Evolutionary conservation across 768 basidiomycete species (phyloP), one percentile per base, ranked within the genome.

Genomic region (Strobilomyces dryophilus): DNA sequence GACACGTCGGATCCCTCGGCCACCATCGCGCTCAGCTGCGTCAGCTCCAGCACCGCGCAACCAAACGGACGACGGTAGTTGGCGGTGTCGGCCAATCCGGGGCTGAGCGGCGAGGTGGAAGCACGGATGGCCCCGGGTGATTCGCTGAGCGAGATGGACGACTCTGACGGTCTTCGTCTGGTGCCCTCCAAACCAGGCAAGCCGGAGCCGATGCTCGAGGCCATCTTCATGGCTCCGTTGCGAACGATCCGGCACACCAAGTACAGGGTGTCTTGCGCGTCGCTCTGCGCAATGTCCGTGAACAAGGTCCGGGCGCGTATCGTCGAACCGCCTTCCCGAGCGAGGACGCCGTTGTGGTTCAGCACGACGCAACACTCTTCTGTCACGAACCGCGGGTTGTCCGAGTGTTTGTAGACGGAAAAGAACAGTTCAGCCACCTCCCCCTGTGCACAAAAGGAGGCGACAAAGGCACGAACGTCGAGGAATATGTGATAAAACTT

Each of bases 371-470:
- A 94, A 61, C 87, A 95, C 11, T 98, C 95, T 69, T 98, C 95
- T 0, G 93, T 94, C 39, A 98, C 81, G 67, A 95, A 98, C 46
- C 89, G 86, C 5, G 79, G 79, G 45, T 59, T 61, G 47, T 88
- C 89, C 47, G 81, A 79, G 64, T 89, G 87, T 70, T 87, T 89
- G 78, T 89, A 98, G 8, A 98, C 77, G 11, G 92, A 94, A 74
- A 98, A 97, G 65, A 85, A 92, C 3, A 98, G 82, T 65, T 98
- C 95, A 14, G 87, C 91, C 0, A 89, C 90, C 71, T 98, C 95
- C 10, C 93, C 94, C 0, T 95, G 87, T 0, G 85, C 76, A 68
- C 95, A 98, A 2, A 87, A 87, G 7, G 87, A 88, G 15, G 93
- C 95, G 31, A 95, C 87, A 64, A 98, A 94, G 0, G 93, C 93